phyloP scores from a whole-genome alignment of 2,329 filamentous ascomycete genomes.

The Penicillium italicum region DNA sequence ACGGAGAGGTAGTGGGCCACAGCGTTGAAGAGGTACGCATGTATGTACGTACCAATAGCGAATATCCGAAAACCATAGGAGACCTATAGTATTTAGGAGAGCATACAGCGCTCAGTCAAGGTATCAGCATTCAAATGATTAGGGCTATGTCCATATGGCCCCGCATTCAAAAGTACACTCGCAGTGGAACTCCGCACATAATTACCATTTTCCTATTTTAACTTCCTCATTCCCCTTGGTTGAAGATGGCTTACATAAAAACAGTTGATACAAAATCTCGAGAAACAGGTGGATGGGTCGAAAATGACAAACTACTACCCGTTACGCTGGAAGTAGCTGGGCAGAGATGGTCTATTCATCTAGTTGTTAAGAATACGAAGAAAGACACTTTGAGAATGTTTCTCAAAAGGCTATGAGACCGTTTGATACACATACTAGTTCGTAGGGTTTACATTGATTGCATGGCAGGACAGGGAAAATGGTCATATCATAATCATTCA shows the following conservation, averaged over 20 bases:
- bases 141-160: constrained; percentile 12
- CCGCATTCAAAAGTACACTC: constrained; percentile 22
- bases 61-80: neutral
- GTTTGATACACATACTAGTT: neutral
- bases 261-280: neutral
- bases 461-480: neutral
- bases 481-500: neutral
- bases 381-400: neutral
- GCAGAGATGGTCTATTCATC: neutral
- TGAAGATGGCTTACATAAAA: neutral
- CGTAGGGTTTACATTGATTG: neutral
- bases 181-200: neutral
- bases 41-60: neutral
- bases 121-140: neutral
- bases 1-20: constrained; percentile 23
- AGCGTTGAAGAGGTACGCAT: constrained; percentile 6
- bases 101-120: neutral
- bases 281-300: neutral
- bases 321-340: neutral
- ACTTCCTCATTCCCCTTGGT: neutral
- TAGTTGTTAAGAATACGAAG: neutral
- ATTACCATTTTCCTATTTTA: neutral
- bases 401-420: too few species aligned
- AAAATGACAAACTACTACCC: neutral
- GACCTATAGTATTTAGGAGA: neutral